Evolutionary conservation across 805 yeast species (phyloP), one percentile per base, ranked within the genome.

Genomic region (Pichia gijzeniarum): DNA sequence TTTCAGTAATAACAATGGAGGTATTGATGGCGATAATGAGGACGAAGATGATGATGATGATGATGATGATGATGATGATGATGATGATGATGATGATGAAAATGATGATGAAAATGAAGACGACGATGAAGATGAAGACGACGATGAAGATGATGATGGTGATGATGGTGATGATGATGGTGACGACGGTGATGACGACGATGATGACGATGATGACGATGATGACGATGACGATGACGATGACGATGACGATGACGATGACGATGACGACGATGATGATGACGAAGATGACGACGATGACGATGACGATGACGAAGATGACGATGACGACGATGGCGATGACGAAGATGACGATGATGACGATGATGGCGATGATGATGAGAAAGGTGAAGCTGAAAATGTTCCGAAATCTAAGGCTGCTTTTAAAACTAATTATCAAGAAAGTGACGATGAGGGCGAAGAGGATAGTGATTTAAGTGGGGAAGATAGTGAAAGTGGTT

Each of bases 251-350:
- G 64, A 56, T 3, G 60, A 48, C 3, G 61, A 57, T 5, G 63
- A 59, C 2, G 64, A 53, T 4, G 60, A 56, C 5, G 60, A 55
- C 27, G 68, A 65, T 20, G 69, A 65, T 19, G 62, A 61, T 12
- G 62, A 60, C 9, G 61, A 60, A 2, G 61, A 57, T 13, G 60
- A 50, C 3, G 56, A 47, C 14, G 60, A 50, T 7, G 53, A 49
- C 12, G 49, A 48, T 1, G 54, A 47, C 2, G 59, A 49, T 16
- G 50, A 49, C 5, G 56, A 44, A 5, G 45, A 52, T 16, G 53
- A 50, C 2, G 57, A 50, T 3, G 51, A 47, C 2, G 56, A 56
- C 21, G 53, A 49, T 12, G 53, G 46, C 12, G 30, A n/a, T 10
- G 33, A 32, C 3, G 37, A 44, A 25, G 55, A 41, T 22, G 44